These are phyloP conservation scores for Pyropia haitanensis DNA, from an alignment of 23 red algal genomes.

Conservation along the genomic window DNA sequence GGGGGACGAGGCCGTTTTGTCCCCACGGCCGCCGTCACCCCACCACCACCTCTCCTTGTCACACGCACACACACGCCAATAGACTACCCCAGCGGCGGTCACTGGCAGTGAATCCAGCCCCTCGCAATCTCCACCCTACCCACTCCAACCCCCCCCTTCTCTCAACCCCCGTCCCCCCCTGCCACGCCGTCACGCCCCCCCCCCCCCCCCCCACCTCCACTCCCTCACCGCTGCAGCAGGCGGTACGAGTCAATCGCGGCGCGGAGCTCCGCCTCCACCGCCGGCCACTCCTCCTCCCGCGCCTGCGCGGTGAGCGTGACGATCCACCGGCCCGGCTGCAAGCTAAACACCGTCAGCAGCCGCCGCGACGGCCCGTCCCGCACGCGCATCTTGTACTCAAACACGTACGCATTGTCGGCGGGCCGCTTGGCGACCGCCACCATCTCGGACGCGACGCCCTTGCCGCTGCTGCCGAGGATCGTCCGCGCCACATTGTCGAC, in stretches of 20 bases:
- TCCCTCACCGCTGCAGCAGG: background rate
- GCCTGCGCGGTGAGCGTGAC: constrained; percentile 45
- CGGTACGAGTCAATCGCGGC: constrained; percentile 31
- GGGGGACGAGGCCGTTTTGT: no score
- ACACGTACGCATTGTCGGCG: constrained; percentile 32
- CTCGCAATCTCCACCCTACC: no score
- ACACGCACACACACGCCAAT: no score
- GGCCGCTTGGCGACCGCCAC: background rate
- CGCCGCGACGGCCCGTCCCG: constrained; percentile 21
- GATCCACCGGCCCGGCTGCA: constrained; percentile 41
- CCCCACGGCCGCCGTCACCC: no score
- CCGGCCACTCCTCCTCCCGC: constrained; percentile 33
- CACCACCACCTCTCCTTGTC: no score
- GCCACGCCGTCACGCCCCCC: no score
- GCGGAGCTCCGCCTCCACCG: constrained; percentile 18
- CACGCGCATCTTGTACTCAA: constrained; percentile 38
- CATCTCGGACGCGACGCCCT: constrained; percentile 24
- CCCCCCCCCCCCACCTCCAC: no score
- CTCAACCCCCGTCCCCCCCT: no score
- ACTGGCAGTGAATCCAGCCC: no score
- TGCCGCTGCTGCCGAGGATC: constrained; percentile 20
- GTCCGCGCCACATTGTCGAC: constrained; percentile 38
- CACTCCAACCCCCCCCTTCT: no score
- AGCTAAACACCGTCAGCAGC: constrained; percentile 52
- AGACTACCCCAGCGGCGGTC: no score